Conservation (phyloP, 1,284 basidiomycete genomes). For the Malassezia caprae region DNA sequence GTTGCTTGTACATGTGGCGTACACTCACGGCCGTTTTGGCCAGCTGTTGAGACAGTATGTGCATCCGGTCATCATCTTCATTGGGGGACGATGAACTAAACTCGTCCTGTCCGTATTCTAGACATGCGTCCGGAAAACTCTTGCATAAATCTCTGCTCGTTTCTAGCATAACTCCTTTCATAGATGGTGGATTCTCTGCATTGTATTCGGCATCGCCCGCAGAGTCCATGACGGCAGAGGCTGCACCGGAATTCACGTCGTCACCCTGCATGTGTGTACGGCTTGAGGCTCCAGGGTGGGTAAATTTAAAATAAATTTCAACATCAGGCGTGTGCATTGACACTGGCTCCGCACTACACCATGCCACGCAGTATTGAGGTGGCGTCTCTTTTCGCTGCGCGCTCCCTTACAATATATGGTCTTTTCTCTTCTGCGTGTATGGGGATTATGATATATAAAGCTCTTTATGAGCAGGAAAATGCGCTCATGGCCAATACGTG, state of each 20-base stretch:
- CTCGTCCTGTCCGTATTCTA: not conserved
- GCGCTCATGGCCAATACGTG: slow-evolving; percentile 88
- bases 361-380: slow-evolving; percentile 6
- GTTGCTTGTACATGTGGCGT: slow-evolving; percentile 95
- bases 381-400: slow-evolving; percentile 1
- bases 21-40: slow-evolving; percentile 95
- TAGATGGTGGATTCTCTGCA: slow-evolving; percentile 6
- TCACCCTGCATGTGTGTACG: not conserved
- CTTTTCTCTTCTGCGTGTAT: slow-evolving; percentile 25
- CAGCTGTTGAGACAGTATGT: slow-evolving; percentile 69
- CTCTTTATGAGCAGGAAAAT: slow-evolving; percentile 73
- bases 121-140: not conserved
- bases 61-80: slow-evolving; percentile 63
- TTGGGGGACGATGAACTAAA: not conserved
- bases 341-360: not conserved
- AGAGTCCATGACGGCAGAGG: not conserved
- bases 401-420: slow-evolving; percentile 28
- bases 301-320: not conserved
- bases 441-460: slow-evolving; percentile 52
- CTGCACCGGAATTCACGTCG: not conserved
- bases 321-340: not conserved
- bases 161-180: not conserved
- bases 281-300: not conserved
- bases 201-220: slow-evolving; percentile 8
- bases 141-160: not conserved